phyloP scores from a whole-genome alignment of 2,329 filamentous ascomycete genomes.

The Dactylellina sp. region DNA sequence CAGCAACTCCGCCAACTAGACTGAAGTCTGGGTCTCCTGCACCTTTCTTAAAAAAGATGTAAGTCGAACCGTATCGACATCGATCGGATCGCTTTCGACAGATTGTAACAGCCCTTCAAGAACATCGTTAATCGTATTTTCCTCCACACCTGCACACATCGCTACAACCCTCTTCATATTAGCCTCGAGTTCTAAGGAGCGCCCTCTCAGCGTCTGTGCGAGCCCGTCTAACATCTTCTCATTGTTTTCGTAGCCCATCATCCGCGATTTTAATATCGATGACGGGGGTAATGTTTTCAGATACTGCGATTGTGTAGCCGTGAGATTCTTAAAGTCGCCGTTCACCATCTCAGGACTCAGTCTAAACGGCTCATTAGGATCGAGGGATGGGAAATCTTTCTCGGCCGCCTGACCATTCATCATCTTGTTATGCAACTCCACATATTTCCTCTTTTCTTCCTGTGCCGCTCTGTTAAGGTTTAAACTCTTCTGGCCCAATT shows the following conservation, averaged over 20 bases:
- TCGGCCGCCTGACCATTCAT: slow-evolving; percentile 44
- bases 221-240: slow-evolving; percentile 76
- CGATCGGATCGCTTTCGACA: slow-evolving; percentile 85
- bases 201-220: slow-evolving; percentile 77
- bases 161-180: slow-evolving; percentile 90
- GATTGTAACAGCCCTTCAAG: slow-evolving; percentile 84
- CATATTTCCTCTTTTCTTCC: slow-evolving; percentile 72
- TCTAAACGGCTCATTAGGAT: slow-evolving; percentile 56
- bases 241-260: slow-evolving; percentile 77
- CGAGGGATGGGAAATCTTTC: slow-evolving; percentile 20
- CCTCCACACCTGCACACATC: slow-evolving; percentile 83
- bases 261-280: slow-evolving; percentile 73
- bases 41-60: slow-evolving; percentile 83
- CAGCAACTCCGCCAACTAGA: slow-evolving; percentile 26
- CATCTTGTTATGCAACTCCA: slow-evolving; percentile 62
- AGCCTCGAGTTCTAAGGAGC: slow-evolving; percentile 84
- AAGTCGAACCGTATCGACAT: slow-evolving; percentile 80
- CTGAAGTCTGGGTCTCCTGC: slow-evolving; percentile 68
- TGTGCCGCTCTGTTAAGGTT: slow-evolving; percentile 82
- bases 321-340: slow-evolving; percentile 66
- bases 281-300: slow-evolving; percentile 70
- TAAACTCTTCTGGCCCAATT: slow-evolving; percentile 73
- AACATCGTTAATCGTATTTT: slow-evolving; percentile 81
- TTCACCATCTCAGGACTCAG: slow-evolving; percentile 61
- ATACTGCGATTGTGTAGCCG: slow-evolving; percentile 65